Evolutionary conservation across 2,329 filamentous ascomycete species (phyloP), one percentile per base, ranked within the genome.

Genomic region (Fusarium paranaense): DNA sequence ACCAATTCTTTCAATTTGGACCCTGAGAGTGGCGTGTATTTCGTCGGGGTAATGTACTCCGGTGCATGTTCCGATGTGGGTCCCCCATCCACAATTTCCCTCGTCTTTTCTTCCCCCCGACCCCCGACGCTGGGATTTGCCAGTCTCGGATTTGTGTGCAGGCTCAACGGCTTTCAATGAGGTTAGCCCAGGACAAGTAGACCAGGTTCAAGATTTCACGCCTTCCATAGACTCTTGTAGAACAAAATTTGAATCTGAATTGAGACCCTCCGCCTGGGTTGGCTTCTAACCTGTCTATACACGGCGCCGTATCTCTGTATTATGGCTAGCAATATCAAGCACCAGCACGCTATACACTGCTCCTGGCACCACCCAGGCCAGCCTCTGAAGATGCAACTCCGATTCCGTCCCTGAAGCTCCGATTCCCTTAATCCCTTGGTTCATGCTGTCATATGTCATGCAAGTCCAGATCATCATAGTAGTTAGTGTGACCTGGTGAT

Each of bases 401-500:
- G 66, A 54, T 62, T 70, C 71, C 75, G 60, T 71, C 73, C 71
- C 67, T 74, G 61, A 73, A 74, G 70, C 67, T 75, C 72, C 73
- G 66, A 71, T 72, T 76, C 74, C 77, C 60, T 63, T 73, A 71
- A 61, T 67, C 69, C 76, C 67, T 66, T 78, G 64, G 35, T 70
- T 72, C 75, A 78, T 75, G 73, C 72, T 74, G 62, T 76, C 71
- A 70, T 79, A 76, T 76, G 76, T 72, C 76, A 79, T 80, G 79
- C 73, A 76, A 72, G 73, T 79, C 68, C 73, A 76, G 72, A 72
- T 77, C 68, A 72, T 67, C 73, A 32, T 32, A 52, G 47, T 76
- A 73, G 71, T 70, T 76, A 71, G 76, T 74, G 71, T 69, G 70
- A 74, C 75, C 71, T 72, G 76, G 75, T 77, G 72, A 79, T 81